Evolutionary conservation across 495 filamentous ascomycete species (phyloP).

Genomic region (Terfezia boudieri): DNA sequence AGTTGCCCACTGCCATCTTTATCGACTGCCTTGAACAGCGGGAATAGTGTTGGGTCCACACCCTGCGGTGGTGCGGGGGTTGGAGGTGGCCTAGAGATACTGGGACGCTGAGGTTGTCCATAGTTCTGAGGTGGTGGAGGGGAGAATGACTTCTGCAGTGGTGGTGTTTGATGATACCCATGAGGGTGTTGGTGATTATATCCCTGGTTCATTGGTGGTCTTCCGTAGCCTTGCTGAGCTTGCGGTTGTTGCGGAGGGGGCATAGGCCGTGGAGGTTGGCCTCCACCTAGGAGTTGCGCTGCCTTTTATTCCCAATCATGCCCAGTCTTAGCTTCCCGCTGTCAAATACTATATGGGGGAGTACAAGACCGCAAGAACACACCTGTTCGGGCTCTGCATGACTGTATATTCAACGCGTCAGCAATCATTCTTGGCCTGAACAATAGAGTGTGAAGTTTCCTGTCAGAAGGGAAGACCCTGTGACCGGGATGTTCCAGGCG

Average conservation of each 20-base stretch:
- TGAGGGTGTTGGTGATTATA: background rate
- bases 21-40: conserved; percentile 80
- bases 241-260: background rate
- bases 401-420: conserved; percentile 23
- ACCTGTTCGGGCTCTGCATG: conserved; percentile 93
- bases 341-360: background rate
- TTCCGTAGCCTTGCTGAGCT: background rate
- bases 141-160: conserved; percentile 20
- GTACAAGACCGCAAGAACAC: conserved; percentile 9
- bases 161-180: conserved; percentile 8
- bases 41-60: conserved; percentile 52
- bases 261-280: background rate
- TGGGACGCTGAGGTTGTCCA: conserved; percentile 25
- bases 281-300: background rate
- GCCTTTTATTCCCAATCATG: background rate
- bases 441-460: no score
- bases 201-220: background rate
- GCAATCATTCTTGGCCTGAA: no score
- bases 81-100: conserved; percentile 37
- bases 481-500: conserved; percentile 9
- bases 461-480: background rate
- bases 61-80: conserved; percentile 40
- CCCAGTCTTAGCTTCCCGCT: background rate
- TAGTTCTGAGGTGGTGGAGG: conserved; percentile 25
- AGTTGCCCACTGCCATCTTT: conserved; percentile 60